Conservation (phyloP, 2,329 filamentous ascomycete genomes). For the Cladorrhinum sp. region DNA sequence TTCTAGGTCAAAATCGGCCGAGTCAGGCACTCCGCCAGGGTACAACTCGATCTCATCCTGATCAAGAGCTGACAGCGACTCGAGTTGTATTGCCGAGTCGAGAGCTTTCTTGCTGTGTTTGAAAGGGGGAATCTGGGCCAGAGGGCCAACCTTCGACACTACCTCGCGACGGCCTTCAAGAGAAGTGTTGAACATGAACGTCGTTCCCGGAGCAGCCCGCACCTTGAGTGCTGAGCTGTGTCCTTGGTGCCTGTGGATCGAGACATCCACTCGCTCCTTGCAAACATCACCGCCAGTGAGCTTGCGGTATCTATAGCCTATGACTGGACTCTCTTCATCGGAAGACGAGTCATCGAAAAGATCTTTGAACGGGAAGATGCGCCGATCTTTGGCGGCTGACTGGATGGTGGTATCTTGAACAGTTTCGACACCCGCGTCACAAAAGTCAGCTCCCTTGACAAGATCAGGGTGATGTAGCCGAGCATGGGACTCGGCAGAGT, state of each 20-base stretch:
- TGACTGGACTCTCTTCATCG: conserved; percentile 9
- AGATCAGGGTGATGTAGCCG: conserved; percentile 8
- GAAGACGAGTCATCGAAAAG: not conserved
- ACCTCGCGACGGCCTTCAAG: conserved; percentile 1
- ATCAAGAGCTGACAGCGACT: not conserved
- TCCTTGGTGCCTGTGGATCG: conserved; percentile 16
- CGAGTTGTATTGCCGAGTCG: not conserved
- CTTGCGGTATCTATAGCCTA: conserved; percentile 14
- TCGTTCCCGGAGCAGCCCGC: conserved; percentile 11
- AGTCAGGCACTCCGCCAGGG: not conserved
- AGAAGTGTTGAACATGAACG: not conserved
- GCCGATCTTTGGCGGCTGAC: conserved; percentile 4
- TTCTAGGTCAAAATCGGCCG: not conserved
- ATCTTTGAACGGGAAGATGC: conserved; percentile 17
- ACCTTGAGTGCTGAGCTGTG: conserved; percentile 20
- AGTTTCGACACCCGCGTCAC: conserved; percentile 8
- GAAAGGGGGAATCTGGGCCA: conserved; percentile 13
- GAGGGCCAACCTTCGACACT: conserved; percentile 15
- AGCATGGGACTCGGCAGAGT: conserved; percentile 33
- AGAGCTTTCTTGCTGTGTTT: not conserved
- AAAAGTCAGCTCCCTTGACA: conserved; percentile 13
- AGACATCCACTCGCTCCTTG: conserved; percentile 17
- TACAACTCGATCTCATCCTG: not conserved
- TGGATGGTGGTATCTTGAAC: conserved; percentile 4
- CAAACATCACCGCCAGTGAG: conserved; percentile 17